Evolutionary conservation across 2,329 filamentous ascomycete genomes (phyloP).

Genomic region (Rhinocladiella similis): DNA sequence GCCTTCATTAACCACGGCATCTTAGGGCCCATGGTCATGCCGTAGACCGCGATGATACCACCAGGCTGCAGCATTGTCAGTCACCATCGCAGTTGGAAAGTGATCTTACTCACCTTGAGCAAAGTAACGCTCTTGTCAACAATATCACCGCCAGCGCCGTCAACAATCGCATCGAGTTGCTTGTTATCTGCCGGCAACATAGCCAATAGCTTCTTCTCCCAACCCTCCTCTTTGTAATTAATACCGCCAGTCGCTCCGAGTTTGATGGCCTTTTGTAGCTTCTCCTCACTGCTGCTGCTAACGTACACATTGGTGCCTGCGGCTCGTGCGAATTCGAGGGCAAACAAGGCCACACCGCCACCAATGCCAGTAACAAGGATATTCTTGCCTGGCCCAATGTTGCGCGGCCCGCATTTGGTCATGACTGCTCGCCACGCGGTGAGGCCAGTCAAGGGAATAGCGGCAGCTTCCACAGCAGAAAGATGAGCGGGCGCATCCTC

Average conservation of each 20-base stretch:
- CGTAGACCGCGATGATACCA: constrained; percentile 82
- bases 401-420: constrained; percentile 62
- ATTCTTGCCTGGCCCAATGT: constrained; percentile 61
- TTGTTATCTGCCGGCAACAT: constrained; percentile 63
- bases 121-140: constrained; percentile 67
- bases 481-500: constrained; percentile 76
- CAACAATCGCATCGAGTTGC: constrained; percentile 79
- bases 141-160: constrained; percentile 86
- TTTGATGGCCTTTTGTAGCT: constrained; percentile 68
- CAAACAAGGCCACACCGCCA: constrained; percentile 84
- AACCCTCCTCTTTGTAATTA: constrained; percentile 72
- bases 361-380: constrained; percentile 89
- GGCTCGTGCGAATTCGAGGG: constrained; percentile 74
- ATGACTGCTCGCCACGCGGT: constrained; percentile 87
- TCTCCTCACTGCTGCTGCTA: constrained; percentile 71
- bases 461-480: constrained; percentile 71
- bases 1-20: constrained; percentile 86
- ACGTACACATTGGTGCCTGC: constrained; percentile 78
- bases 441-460: constrained; percentile 78
- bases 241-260: constrained; percentile 83
- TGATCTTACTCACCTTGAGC: constrained; percentile 58
- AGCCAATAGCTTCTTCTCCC: constrained; percentile 72
- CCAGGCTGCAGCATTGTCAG: constrained; percentile 53
- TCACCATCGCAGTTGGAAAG: not conserved
- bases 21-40: constrained; percentile 84